A percentile compares a stretch with the other conserved stretches of the same genome.
Evolutionary conservation across 2,329 filamentous ascomycete species (phyloP).

Genomic region (Talaromyces piceae): DNA sequence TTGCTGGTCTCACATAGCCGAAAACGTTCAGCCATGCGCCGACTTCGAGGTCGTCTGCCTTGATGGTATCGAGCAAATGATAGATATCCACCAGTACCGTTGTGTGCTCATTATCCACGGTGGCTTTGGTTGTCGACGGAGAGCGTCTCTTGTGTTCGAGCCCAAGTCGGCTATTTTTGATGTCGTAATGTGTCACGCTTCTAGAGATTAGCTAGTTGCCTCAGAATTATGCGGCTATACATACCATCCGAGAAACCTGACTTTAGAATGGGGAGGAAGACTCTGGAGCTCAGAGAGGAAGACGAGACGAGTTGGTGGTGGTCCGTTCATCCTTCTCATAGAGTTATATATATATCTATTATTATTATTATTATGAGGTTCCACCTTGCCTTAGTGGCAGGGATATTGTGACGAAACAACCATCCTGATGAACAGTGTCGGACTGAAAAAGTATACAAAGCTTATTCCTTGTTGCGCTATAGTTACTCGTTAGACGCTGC

Average conservation of each 20-base stretch:
- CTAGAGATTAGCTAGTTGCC: conserved; percentile 15
- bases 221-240: conserved; percentile 22
- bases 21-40: conserved; percentile 89
- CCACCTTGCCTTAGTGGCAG: background rate
- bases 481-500: conserved; percentile 3
- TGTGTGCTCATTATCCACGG: conserved; percentile 11
- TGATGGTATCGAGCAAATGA: conserved; percentile 60
- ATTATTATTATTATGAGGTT: no score
- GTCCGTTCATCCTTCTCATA: conserved; percentile 38
- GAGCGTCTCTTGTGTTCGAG: conserved; percentile 59
- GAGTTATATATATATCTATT: background rate
- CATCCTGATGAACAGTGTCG: background rate
- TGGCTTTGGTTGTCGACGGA: conserved; percentile 15
- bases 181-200: conserved; percentile 55
- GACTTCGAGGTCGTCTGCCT: conserved; percentile 55
- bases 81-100: conserved; percentile 58
- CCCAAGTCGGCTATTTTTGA: conserved; percentile 52
- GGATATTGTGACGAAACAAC: background rate
- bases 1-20: conserved; percentile 55
- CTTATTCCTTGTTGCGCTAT: no score
- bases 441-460: no score
- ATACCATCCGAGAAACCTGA: conserved; percentile 89
- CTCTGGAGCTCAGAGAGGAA: conserved; percentile 56
- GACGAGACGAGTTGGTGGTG: conserved; percentile 57
- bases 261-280: conserved; percentile 59